Conservation (phyloP, 345 rosid species). For the Eucalyptus regnans region DNA sequence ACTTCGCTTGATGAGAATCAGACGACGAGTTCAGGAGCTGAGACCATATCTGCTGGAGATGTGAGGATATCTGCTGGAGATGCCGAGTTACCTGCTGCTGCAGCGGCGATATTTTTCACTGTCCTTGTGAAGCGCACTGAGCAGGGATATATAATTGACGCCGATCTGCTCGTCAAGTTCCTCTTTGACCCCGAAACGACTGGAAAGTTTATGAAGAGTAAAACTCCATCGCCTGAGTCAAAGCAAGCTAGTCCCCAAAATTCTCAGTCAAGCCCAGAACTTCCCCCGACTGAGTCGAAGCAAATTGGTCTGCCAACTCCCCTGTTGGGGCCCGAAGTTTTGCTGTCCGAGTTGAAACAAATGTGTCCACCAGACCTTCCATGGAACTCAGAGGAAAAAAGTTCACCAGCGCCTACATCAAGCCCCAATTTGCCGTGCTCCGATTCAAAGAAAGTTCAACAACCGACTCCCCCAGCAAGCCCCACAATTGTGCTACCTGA, state of each 20-base stretch:
- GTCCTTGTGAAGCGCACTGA: slow-evolving; percentile 20
- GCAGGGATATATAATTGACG: slow-evolving; percentile 29
- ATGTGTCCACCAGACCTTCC: not conserved
- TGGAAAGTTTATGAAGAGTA: slow-evolving; percentile 11
- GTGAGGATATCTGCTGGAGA: not conserved
- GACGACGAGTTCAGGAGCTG: not conserved
- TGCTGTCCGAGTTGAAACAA: not conserved
- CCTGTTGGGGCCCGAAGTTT: not conserved
- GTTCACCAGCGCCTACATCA: not conserved
- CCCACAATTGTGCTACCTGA: not conserved
- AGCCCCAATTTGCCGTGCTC: not conserved
- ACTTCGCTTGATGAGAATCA: not conserved
- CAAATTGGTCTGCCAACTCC: not conserved
- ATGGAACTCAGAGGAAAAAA: not conserved
- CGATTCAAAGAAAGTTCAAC: not conserved
- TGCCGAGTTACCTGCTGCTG: slow-evolving; percentile 16
- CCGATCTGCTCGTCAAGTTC: slow-evolving; percentile 41
- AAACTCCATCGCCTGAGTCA: not conserved
- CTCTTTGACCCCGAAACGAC: slow-evolving; percentile 38
- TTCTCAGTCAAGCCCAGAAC: not conserved
- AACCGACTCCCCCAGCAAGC: not conserved
- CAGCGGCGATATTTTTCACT: slow-evolving; percentile 19
- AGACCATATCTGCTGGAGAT: not conserved
- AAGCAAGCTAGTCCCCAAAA: not conserved
- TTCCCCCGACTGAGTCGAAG: not conserved